These are phyloP conservation scores for Trichophyton benhamiae DNA, from an alignment of 2,329 filamentous ascomycete genomes.

Conservation along the genomic window DNA sequence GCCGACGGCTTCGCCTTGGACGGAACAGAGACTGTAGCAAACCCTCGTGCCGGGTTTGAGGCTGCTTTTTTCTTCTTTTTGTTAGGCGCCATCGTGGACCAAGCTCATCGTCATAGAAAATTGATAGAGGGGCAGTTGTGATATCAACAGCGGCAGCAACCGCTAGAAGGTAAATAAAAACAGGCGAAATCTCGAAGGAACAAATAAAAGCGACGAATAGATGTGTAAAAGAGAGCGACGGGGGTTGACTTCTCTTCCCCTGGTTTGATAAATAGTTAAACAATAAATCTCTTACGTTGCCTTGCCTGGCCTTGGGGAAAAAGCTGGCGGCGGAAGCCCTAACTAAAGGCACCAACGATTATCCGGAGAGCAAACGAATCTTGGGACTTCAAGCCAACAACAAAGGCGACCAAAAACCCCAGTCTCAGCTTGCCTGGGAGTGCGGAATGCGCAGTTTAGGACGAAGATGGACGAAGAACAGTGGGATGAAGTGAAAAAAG, in stretches of 20 bases:
- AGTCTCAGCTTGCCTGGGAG: background rate
- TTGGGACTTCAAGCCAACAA: background rate
- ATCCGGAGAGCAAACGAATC: background rate
- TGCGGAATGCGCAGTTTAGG: background rate
- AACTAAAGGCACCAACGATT: background rate
- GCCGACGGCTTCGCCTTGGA: conserved; percentile 57
- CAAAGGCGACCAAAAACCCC: background rate
- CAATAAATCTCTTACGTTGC: too few species aligned
- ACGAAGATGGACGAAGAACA: conserved; percentile 32
- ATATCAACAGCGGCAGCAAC: background rate
- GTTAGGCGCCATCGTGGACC: conserved; percentile 11
- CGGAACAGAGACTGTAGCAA: conserved; percentile 84
- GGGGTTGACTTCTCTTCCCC: background rate
- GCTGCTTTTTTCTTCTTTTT: conserved; percentile 67
- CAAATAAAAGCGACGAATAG: background rate
- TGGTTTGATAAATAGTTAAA: background rate
- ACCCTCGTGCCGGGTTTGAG: conserved; percentile 78
- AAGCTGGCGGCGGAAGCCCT: background rate
- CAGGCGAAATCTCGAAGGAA: background rate
- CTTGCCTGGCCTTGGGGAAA: too few species aligned
- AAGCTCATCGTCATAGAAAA: background rate
- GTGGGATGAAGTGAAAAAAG: conserved; percentile 34
- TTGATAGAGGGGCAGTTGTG: background rate
- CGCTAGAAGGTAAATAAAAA: too few species aligned
- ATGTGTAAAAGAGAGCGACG: background rate